Base-by-base conservation (phyloP, 208 protist species). In the Phytomonas sp. region DNA sequence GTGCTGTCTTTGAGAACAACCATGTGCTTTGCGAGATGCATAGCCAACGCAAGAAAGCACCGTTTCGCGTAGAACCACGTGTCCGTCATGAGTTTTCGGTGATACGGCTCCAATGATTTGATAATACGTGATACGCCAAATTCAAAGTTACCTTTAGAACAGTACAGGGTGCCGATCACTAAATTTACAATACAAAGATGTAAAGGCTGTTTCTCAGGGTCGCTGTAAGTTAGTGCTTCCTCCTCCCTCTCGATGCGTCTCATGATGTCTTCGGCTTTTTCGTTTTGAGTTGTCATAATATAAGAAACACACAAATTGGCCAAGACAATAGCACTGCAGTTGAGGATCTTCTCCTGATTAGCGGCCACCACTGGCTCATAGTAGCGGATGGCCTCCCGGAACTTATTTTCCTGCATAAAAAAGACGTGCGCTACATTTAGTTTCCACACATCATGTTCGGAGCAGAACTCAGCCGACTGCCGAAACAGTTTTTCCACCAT, bases 101-200 rank as follows among this genome's bases (percentile, higher is more conserved):
- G 85, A 76, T 98, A 98, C 13, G 97, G 97, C 73, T 99, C 97
- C 31, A 99, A 86, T 17, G 93, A 96, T 78, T 98, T 98, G 71
- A 99, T 98, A 61, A 98, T 93, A 67, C 97, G 91, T 9, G 87
- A 95, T 70, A 99, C 98, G 71, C 98, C 98, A 76, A 99, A 99
- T 80, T 99, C 97, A 79, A 97, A 98, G 76, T 98, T 97, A 40
- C 94, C 95, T 81, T 99, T 98, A 23, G 96, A 93, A 83, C 98
- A 99, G 84, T 99, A 99, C n/a, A 99, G 85, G 17, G 98, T 99
- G 40, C 98, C 98, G 75, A 99, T 99, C 17, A 99, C 98, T 4
- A 99, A 83, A 78, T 99, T 99, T 30, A 99, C 96, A 75, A 99
- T 99, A 82, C 97, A 99, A 36, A 98, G 87, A 75, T 98, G 96